Evolutionary conservation across 2,329 filamentous ascomycete genomes (phyloP).

Genomic region (Arthrobotrys sphaeroides): DNA sequence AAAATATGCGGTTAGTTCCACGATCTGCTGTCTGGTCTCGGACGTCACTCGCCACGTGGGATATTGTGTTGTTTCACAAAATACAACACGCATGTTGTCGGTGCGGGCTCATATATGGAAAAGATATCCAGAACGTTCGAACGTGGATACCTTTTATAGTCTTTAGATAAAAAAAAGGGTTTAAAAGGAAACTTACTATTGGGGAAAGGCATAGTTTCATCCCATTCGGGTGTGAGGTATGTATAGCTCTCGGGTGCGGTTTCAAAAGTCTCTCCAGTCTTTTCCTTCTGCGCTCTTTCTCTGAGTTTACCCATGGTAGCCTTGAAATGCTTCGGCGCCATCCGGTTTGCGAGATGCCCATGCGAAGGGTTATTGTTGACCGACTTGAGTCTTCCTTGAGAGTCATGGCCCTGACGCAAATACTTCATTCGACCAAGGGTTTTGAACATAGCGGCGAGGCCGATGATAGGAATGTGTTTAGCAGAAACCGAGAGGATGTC

Average conservation of each 20-base stretch:
- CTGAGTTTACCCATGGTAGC: constrained; percentile 1
- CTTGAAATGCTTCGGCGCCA: constrained; percentile 46
- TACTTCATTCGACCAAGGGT: constrained; percentile 55
- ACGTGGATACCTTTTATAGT: too few species aligned
- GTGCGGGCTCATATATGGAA: neutral
- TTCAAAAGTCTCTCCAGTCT: constrained; percentile 44
- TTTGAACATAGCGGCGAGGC: constrained; percentile 53
- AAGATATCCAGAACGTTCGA: too few species aligned
- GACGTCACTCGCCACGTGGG: too few species aligned
- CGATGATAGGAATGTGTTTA: constrained; percentile 39
- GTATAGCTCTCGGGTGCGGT: constrained; percentile 46
- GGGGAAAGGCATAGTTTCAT: constrained; percentile 54
- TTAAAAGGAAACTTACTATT: constrained; percentile 31
- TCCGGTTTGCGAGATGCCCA: constrained; percentile 53
- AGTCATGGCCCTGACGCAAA: constrained; percentile 52
- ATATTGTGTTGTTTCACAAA: constrained; percentile 22
- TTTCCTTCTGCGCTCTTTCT: constrained; percentile 11
- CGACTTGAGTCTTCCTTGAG: constrained; percentile 54
- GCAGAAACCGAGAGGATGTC: constrained; percentile 42
- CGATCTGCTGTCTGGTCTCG: too few species aligned
- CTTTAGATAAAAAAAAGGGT: too few species aligned
- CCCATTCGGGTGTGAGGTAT: constrained; percentile 55
- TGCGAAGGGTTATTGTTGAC: constrained; percentile 54
- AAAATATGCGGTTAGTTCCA: neutral
- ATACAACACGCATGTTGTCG: constrained; percentile 7